Evolutionary conservation across 441 rosid species (phyloP), one percentile per base, ranked within the genome.

Genomic region (Arabidopsis lyrata): DNA sequence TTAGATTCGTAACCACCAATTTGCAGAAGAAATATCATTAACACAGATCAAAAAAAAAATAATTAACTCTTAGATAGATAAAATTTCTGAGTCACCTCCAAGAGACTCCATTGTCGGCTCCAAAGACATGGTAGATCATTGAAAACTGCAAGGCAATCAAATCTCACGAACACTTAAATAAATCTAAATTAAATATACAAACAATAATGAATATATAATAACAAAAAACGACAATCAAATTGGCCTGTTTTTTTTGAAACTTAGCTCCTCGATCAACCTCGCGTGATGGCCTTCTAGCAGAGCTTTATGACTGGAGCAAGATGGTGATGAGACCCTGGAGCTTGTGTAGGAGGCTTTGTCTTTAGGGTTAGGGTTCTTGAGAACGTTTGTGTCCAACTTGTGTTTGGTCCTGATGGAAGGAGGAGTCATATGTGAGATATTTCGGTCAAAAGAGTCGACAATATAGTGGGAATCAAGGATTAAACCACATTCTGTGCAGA

Each of bases 401-500:
- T 48, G 8, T 12, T 18, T 64, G 13, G 45, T 64, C 57, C 44
- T 34, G 22, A 49, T 22, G 47, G 47, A 12, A 13, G 58, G 34
- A 34, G 13, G 34, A 34, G 14, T 7, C 45, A 0, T 34, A 8
- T 35, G 35, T 2, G 20, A 18, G 34, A 8, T 20, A 22, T 29
- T 8, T 15, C 22, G 4, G 20, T 65, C 58, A 22, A 13, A 34
- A 20, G 36, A 5, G 6, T 36, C 35, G 50, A 38, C 6, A 2
- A 50, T 50, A 36, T 38, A 52, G 11, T 7, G 49, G 1, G 38
- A 66, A 7, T 38, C 36, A 4, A 66, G 27, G 27, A 66, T 32
- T 0, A 66, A 36, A 24, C 60, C 60, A 9, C 60, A 66, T 36
- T 66, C 49, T 22, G 38, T 52, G 10, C 60, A 50, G 47, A 66